Conservation (phyloP, 345 rosid genomes). For the Hibiscus tridactylites region DNA sequence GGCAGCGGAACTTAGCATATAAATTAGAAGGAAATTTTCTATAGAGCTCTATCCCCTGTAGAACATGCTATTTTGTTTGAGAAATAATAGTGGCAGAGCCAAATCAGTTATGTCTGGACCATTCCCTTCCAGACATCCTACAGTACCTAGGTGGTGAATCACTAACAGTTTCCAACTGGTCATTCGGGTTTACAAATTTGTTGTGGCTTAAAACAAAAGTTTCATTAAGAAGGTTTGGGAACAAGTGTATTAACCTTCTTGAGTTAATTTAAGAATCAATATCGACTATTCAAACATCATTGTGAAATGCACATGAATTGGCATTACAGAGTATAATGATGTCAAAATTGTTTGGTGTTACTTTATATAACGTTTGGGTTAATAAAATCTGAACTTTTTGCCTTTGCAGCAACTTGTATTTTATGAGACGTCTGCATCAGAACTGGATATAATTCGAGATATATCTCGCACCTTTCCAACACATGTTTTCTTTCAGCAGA, state of each 20-base stretch:
- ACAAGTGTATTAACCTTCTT: neutral
- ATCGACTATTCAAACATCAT: neutral
- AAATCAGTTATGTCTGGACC: neutral
- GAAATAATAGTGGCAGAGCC: neutral
- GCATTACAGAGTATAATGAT: neutral
- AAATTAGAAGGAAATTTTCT: neutral
- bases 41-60: neutral
- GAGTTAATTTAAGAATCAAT: neutral
- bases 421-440: constrained; percentile 90
- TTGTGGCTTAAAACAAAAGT: neutral
- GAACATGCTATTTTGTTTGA: neutral
- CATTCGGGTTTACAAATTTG: neutral
- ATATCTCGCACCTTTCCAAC: constrained; percentile 93
- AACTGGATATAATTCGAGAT: constrained; percentile 84
- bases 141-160: neutral
- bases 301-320: neutral
- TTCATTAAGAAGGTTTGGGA: neutral
- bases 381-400: neutral
- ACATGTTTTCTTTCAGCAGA: constrained; percentile 96
- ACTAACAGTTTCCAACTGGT: neutral
- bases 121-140: neutral
- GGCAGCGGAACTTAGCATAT: neutral
- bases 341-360: neutral
- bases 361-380: neutral
- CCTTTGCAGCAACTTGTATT: constrained; percentile 75